These are phyloP conservation scores for Candida sakaeoensis DNA, from an alignment of 805 yeast species.

Conservation along the genomic window DNA sequence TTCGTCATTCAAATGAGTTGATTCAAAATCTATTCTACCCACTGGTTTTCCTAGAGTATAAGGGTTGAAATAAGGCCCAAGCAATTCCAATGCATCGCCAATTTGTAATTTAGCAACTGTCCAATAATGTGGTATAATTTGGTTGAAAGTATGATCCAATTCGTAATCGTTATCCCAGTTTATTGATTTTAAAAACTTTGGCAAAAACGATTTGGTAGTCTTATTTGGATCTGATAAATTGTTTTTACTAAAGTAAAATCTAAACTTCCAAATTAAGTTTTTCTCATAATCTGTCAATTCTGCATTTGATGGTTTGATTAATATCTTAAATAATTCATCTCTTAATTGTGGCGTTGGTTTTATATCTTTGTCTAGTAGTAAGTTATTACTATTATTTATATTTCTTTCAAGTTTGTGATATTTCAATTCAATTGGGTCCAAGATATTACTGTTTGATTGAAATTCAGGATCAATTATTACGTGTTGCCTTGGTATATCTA, in stretches of 20 bases:
- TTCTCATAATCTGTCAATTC: conserved; percentile 63
- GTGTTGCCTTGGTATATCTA: conserved; percentile 25
- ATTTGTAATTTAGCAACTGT: conserved; percentile 67
- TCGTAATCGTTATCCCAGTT: conserved; percentile 86
- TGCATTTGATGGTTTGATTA: conserved; percentile 79
- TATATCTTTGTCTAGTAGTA: conserved; percentile 74
- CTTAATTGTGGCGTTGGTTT: conserved; percentile 85
- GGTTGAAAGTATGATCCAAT: conserved; percentile 68
- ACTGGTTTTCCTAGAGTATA: conserved; percentile 20
- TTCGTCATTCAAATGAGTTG: conserved; percentile 16
- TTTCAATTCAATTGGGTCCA: conserved; percentile 85
- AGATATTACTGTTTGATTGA: conserved; percentile 12
- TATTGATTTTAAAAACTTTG: conserved; percentile 82
- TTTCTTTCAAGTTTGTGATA: conserved; percentile 77
- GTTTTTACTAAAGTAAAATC: conserved; percentile 59
- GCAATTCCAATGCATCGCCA: conserved; percentile 80
- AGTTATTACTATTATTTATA: conserved; percentile 69
- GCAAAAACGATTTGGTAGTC: conserved; percentile 39
- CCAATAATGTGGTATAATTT: conserved; percentile 61
- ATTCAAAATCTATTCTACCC: conserved; percentile 6
- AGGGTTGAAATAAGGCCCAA: conserved; percentile 73
- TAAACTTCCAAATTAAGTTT: conserved; percentile 83
- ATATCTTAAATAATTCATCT: conserved; percentile 64
- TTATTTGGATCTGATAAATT: conserved; percentile 28
- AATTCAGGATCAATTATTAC: conserved; percentile 44